Conservation (phyloP, 495 filamentous ascomycete species). For the Wilcoxina mikolae region DNA sequence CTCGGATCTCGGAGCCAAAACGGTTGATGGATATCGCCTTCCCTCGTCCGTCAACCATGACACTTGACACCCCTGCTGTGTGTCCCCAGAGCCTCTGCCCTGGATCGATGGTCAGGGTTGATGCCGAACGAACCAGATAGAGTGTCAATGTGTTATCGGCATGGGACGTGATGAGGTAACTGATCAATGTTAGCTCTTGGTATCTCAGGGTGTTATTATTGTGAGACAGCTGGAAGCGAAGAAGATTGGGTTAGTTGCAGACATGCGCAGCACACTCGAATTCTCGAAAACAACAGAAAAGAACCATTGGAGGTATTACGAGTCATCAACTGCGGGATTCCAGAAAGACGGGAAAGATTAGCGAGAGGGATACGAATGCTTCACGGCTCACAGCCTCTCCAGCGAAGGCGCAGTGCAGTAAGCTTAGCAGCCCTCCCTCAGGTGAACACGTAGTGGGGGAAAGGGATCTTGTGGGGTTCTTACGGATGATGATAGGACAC, state of each 20-base stretch:
- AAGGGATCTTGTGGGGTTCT: slow-evolving; percentile 13
- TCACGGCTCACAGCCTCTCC: slow-evolving; percentile 1
- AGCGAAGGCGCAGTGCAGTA: not conserved
- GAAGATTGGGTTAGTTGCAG: too few species aligned
- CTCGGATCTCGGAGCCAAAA: slow-evolving; percentile 68
- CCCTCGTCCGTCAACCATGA: slow-evolving; percentile 71
- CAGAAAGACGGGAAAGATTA: slow-evolving; percentile 4
- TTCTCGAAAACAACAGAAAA: too few species aligned
- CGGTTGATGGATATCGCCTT: slow-evolving; percentile 81
- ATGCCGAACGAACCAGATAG: slow-evolving; percentile 65
- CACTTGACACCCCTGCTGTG: slow-evolving; percentile 76
- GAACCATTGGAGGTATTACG: slow-evolving; percentile 29
- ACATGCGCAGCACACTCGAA: slow-evolving; percentile 6
- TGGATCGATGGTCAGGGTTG: slow-evolving; percentile 51
- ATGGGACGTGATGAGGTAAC: slow-evolving; percentile 77
- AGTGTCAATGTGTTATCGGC: slow-evolving; percentile 85
- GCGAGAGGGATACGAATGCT: slow-evolving; percentile 5
- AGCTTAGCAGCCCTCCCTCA: not conserved
- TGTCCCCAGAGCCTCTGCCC: slow-evolving; percentile 84
- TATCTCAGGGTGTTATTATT: slow-evolving; percentile 14
- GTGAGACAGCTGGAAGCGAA: not conserved
- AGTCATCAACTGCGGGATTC: not conserved
- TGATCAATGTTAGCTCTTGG: slow-evolving; percentile 29
- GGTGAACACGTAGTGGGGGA: not conserved
- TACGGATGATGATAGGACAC: slow-evolving; percentile 28